A percentile compares a stretch with the other conserved stretches of the same genome.
phyloP scores from a whole-genome alignment of 208 protist species.

The Vickermania spadyakhi region DNA sequence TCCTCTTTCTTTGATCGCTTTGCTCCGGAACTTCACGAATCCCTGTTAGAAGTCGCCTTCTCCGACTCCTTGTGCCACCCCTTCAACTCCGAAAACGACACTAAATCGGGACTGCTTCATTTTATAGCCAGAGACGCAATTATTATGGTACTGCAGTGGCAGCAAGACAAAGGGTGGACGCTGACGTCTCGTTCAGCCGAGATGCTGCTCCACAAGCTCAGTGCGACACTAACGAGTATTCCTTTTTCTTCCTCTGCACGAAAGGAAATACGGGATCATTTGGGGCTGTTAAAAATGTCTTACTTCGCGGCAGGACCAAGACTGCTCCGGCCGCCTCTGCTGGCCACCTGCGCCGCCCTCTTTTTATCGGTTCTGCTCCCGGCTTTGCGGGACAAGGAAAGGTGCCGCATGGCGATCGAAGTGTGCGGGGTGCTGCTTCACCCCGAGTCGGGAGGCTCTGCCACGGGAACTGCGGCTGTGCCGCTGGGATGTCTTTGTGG shows the following conservation, averaged over 20 bases:
- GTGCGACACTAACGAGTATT: not conserved
- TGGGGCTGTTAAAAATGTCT: not conserved
- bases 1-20: slow-evolving; percentile 32
- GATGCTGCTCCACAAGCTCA: not conserved
- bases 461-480: slow-evolving; percentile 10
- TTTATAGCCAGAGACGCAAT: slow-evolving; percentile 75
- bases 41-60: slow-evolving; percentile 30
- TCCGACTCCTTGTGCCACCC: too few relatives aligned
- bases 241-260: not conserved
- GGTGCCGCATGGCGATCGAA: slow-evolving; percentile 13
- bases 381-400: not conserved
- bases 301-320: too few relatives aligned
- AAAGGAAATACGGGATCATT: not conserved
- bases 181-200: not conserved
- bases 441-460: too few relatives aligned
- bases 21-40: slow-evolving; percentile 23
- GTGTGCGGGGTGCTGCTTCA: slow-evolving; percentile 41
- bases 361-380: not conserved
- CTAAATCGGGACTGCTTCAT: slow-evolving; percentile 40
- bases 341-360: too few relatives aligned
- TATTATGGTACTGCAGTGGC: slow-evolving; percentile 37
- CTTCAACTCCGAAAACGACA: slow-evolving; percentile 14
- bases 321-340: too few relatives aligned
- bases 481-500: slow-evolving; percentile 6
- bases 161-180: slow-evolving; percentile 1